Evolutionary conservation across 176 grass and related monocot species (phyloP).

Genomic region (Miscanthus lutarioriparius): DNA sequence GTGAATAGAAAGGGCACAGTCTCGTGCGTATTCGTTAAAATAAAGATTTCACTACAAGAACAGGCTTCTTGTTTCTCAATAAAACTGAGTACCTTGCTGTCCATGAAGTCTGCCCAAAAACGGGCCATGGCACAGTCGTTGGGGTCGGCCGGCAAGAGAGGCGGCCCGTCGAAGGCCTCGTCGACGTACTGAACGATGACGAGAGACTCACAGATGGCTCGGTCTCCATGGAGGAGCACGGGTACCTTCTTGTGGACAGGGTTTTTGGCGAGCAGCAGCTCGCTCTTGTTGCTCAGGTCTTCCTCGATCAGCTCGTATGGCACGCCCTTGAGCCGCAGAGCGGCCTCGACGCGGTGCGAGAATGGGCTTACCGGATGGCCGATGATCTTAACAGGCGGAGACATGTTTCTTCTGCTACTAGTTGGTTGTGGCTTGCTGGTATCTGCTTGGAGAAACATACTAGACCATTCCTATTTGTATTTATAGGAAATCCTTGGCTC

Average conservation of each 20-base stretch:
- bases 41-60: not conserved
- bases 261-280: slow-evolving; percentile 31
- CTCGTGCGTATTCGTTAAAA: no score
- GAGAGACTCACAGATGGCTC: not conserved
- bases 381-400: slow-evolving; percentile 17
- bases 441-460: not conserved
- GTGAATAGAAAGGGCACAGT: no score
- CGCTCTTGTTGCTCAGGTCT: slow-evolving; percentile 30
- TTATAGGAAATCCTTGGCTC: not conserved
- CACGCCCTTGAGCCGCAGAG: slow-evolving; percentile 37
- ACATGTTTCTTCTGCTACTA: not conserved
- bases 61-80: not conserved
- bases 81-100: no score
- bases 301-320: not conserved
- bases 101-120: not conserved
- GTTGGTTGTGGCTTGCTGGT: not conserved
- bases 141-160: not conserved
- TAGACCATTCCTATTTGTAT: not conserved
- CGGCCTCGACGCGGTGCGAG: slow-evolving; percentile 25
- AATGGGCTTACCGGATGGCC: slow-evolving; percentile 14
- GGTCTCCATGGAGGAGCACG: slow-evolving; percentile 8
- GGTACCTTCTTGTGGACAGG: slow-evolving; percentile 33
- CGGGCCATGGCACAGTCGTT: not conserved
- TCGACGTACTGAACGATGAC: not conserved
- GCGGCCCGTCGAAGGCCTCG: not conserved